These are phyloP conservation scores for Eutrema heterophyllum DNA, from an alignment of 345 rosid species.

Conservation along the genomic window DNA sequence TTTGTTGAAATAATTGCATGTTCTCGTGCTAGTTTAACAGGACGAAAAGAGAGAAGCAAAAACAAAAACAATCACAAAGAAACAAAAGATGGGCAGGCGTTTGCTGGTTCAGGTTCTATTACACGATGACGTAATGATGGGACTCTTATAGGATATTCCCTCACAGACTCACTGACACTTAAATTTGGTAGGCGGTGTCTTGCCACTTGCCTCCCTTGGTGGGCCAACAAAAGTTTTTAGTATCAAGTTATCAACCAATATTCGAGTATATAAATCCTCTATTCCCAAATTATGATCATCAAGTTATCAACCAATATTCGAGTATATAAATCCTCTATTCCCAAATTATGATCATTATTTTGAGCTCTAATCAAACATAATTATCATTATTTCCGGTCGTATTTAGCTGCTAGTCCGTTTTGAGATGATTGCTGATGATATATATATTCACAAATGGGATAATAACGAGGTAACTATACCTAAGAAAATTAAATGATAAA, in stretches of 20 bases:
- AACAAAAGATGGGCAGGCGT: slow-evolving; percentile 25
- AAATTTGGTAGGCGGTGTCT: slow-evolving; percentile 16
- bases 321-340: not conserved
- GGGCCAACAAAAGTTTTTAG: not conserved
- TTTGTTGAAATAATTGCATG: slow-evolving; percentile 6
- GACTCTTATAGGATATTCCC: slow-evolving; percentile 13
- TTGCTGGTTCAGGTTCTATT: slow-evolving; percentile 32
- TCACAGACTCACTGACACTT: not conserved
- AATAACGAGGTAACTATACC: not conserved
- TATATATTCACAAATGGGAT: not conserved
- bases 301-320: not conserved
- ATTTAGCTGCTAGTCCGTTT: slow-evolving; percentile 10
- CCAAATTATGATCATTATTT: not conserved
- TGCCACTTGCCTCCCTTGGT: not conserved
- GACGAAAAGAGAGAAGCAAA: not conserved
- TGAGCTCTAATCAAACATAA: not conserved
- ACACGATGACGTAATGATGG: slow-evolving; percentile 9
- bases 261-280: not conserved
- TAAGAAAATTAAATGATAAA: not conserved
- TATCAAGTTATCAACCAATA: not conserved
- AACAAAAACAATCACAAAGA: slow-evolving; percentile 8
- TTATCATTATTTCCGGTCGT: not conserved
- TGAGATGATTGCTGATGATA: not conserved
- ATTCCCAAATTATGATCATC: not conserved
- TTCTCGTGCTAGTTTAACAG: not conserved